A percentile compares a stretch with the other conserved stretches of the same genome.
Evolutionary conservation across 1,284 basidiomycete species (phyloP).

Genomic region (Peniophora sp.): DNA sequence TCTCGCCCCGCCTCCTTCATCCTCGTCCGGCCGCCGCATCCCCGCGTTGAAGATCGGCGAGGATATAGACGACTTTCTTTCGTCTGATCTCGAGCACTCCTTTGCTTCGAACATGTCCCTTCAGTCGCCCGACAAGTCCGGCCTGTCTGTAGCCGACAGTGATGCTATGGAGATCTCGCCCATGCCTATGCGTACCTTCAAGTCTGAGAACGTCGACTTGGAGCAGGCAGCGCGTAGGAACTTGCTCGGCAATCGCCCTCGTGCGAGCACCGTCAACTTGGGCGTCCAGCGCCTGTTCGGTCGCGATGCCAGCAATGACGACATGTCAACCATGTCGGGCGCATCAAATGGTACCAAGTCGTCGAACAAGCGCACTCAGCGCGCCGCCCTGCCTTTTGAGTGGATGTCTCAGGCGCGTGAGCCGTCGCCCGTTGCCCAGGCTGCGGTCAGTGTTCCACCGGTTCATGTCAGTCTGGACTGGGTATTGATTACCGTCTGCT

Average conservation of each 20-base stretch:
- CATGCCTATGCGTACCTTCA: slow-evolving; percentile 32
- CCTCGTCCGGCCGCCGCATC: slow-evolving; percentile 31
- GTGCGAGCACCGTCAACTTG: slow-evolving; percentile 38
- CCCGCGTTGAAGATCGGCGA: slow-evolving; percentile 26
- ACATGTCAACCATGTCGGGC: slow-evolving; percentile 16
- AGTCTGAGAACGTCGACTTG: slow-evolving; percentile 5
- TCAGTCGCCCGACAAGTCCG: slow-evolving; percentile 48
- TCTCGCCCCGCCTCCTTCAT: slow-evolving; percentile 43
- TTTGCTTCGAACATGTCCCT: slow-evolving; percentile 76
- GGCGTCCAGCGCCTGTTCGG: slow-evolving; percentile 61
- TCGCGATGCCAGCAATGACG: slow-evolving; percentile 55
- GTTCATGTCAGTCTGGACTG: background rate
- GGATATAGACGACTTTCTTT: slow-evolving; percentile 58
- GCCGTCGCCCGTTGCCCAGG: slow-evolving; percentile 18
- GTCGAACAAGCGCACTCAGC: slow-evolving; percentile 44
- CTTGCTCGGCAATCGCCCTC: slow-evolving; percentile 34
- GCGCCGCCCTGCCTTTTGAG: slow-evolving; percentile 51
- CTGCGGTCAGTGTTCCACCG: slow-evolving; percentile 15
- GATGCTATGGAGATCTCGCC: slow-evolving; percentile 76
- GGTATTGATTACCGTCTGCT: background rate
- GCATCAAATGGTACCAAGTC: background rate
- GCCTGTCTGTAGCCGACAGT: slow-evolving; percentile 38
- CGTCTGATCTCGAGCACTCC: slow-evolving; percentile 68
- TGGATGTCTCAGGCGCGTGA: slow-evolving; percentile 37
- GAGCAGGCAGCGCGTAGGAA: slow-evolving; percentile 5